A percentile compares a stretch with the other conserved stretches of the same genome.
Conservation (phyloP, 305 asterid genomes). For the Fraxinus latifolia region DNA sequence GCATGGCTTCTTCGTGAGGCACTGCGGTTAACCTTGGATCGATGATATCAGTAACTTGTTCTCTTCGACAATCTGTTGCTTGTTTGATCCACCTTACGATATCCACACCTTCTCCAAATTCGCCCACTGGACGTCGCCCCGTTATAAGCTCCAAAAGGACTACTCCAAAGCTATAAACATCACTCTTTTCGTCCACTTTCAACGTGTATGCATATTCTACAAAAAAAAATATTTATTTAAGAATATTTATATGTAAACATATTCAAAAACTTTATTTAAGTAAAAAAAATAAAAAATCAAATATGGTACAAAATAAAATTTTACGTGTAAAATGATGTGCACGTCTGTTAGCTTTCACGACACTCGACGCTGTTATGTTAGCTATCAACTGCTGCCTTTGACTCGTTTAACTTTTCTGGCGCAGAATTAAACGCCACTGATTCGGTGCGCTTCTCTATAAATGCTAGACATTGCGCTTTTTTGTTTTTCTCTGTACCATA, state of each 20-base stretch:
- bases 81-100: conserved; percentile 60
- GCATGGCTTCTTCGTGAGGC: conserved; percentile 75
- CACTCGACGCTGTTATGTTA: conserved; percentile 24
- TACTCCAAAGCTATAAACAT: conserved; percentile 47
- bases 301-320: background rate
- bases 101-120: conserved; percentile 48
- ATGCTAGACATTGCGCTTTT: conserved; percentile 4
- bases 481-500: conserved; percentile 7
- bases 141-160: conserved; percentile 43
- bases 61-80: conserved; percentile 61
- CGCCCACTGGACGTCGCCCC: conserved; percentile 45
- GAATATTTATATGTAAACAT: background rate
- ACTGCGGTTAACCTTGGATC: conserved; percentile 63
- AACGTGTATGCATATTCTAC: conserved; percentile 50
- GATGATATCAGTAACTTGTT: conserved; percentile 46
- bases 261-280: background rate
- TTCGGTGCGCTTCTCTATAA: conserved; percentile 38
- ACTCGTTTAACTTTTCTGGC: conserved; percentile 12
- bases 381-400: background rate
- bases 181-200: conserved; percentile 48
- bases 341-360: conserved; percentile 29
- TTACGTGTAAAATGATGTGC: conserved; percentile 3
- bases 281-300: background rate
- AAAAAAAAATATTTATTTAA: background rate
- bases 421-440: conserved; percentile 12